Conservation (phyloP, 2,329 filamentous ascomycete species). For the Pseudopyricularia cyperi region DNA sequence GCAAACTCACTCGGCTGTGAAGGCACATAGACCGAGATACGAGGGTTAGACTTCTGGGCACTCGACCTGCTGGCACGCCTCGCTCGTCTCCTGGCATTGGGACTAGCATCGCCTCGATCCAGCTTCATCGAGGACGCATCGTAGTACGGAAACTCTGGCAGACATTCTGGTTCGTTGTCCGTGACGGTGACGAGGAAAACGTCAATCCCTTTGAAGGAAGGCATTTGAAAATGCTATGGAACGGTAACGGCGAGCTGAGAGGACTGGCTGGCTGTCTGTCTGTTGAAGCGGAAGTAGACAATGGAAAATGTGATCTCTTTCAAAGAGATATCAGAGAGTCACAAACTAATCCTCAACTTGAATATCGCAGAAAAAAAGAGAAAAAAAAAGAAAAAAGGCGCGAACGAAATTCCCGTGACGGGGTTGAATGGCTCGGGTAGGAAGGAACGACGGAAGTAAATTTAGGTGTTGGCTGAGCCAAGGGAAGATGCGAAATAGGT, state of each 20-base stretch:
- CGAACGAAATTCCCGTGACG: not conserved
- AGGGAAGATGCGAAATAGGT: too few species aligned
- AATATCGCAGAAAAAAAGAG: not conserved
- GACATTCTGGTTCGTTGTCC: slow-evolving; percentile 18
- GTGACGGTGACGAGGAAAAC: slow-evolving; percentile 24
- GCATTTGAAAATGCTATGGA: slow-evolving; percentile 21
- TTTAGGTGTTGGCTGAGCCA: not conserved
- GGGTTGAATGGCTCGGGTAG: not conserved
- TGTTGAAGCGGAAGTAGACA: not conserved
- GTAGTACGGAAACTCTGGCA: slow-evolving; percentile 43
- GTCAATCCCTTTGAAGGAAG: slow-evolving; percentile 33
- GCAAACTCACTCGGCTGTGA: slow-evolving; percentile 32
- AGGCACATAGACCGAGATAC: slow-evolving; percentile 42
- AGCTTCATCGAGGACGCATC: slow-evolving; percentile 31
- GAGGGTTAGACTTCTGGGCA: slow-evolving; percentile 16
- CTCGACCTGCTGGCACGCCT: not conserved
- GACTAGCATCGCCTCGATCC: not conserved
- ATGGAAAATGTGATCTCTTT: too few species aligned
- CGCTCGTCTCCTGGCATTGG: not conserved
- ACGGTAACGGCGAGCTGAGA: not conserved
- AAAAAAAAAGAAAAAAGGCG: too few species aligned
- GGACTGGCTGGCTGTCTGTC: not conserved
- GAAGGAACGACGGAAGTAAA: not conserved
- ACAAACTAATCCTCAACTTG: too few species aligned
- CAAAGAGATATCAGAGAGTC: too few species aligned